Evolutionary conservation across 2,329 filamentous ascomycete species (phyloP), one percentile per base, ranked within the genome.

Genomic region (Pseudonectria foliicola): DNA sequence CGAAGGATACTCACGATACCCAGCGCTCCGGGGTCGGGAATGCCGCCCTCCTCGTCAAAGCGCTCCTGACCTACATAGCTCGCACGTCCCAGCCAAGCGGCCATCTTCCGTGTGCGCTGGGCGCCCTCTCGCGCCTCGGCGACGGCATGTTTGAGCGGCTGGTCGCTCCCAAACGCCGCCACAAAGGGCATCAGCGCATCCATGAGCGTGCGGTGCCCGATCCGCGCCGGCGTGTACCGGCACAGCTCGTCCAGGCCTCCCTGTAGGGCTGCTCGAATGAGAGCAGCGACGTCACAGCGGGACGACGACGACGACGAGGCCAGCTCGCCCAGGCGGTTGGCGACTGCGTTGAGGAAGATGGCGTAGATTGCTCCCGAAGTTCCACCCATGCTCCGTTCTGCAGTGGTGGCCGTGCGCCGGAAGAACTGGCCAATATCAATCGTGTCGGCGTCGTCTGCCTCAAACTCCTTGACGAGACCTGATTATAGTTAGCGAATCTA

Each of bases 61-160:
- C 77, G 77, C 62, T 65, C 73, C 43, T 78, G 73, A n/a, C 80
- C 82, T 33, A 88, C 77, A 54, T 88, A 88, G n/a, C 86, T 82
- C 7, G 79, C 75, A 35, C 83, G 65, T 16, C 83, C 83, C 29
- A 88, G 58, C 50, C 74, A 82, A 29, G 83, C 80, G 53, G 79
- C 77, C 82, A 88, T 85, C 23, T 73, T 73, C 59, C 81, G 83
- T 16, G 83, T 88, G 3, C 70, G 69, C 47, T 82, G 76, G 13
- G 80, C 74, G 2, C 80, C 48, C 16, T 32, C 40, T 4, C 39
- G 38, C 5, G 48, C 47, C 16, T 44, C 40, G 2, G 13, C 40
- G 1, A 49, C 21, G 13, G 47, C 45, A 10, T 80, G 38, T 72
- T 62, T 41, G 73, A 34, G 16, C 13, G 39, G 80, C 52, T 78